These are phyloP conservation scores for Boletus tylopilopsis DNA, from an alignment of 768 basidiomycete genomes.

Conservation along the genomic window DNA sequence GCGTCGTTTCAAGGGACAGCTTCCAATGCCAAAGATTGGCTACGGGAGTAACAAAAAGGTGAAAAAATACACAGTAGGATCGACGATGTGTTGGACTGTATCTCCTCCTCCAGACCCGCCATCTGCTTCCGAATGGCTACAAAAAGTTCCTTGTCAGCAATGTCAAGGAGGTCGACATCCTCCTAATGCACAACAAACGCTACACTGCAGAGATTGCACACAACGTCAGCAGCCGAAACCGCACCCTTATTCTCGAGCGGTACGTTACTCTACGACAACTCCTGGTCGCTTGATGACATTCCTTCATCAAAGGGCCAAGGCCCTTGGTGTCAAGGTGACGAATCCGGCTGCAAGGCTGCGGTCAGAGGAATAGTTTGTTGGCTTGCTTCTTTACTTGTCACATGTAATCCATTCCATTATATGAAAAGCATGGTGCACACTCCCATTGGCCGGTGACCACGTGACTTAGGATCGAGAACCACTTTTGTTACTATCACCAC, in stretches of 20 bases:
- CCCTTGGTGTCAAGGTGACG: slow-evolving; percentile 87
- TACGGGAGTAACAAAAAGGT: slow-evolving; percentile 86
- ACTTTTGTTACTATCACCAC: too few relatives aligned
- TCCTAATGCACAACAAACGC: slow-evolving; percentile 97
- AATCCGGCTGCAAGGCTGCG: slow-evolving; percentile 91
- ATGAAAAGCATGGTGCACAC: too few relatives aligned
- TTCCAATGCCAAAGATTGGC: slow-evolving; percentile 89
- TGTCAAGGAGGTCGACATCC: slow-evolving; percentile 87
- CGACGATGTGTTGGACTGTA: background rate
- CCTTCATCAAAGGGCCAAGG: slow-evolving; percentile 61
- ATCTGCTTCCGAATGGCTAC: slow-evolving; percentile 91
- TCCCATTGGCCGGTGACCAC: too few relatives aligned
- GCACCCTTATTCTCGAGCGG: slow-evolving; percentile 87
- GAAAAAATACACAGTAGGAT: slow-evolving; percentile 20
- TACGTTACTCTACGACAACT: slow-evolving; percentile 30
- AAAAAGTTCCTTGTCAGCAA: slow-evolving; percentile 97
- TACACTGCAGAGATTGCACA: slow-evolving; percentile 97
- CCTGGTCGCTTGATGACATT: slow-evolving; percentile 6
- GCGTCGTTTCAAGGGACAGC: slow-evolving; percentile 92
- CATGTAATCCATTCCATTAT: slow-evolving; percentile 45
- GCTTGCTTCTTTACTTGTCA: slow-evolving; percentile 33
- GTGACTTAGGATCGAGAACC: too few relatives aligned
- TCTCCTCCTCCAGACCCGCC: slow-evolving; percentile 62
- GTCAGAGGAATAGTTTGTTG: slow-evolving; percentile 78
- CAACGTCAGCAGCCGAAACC: slow-evolving; percentile 94